Evolutionary conservation across 1,139 yeast species (phyloP).

Genomic region (Sugiyamaella paludigena): DNA sequence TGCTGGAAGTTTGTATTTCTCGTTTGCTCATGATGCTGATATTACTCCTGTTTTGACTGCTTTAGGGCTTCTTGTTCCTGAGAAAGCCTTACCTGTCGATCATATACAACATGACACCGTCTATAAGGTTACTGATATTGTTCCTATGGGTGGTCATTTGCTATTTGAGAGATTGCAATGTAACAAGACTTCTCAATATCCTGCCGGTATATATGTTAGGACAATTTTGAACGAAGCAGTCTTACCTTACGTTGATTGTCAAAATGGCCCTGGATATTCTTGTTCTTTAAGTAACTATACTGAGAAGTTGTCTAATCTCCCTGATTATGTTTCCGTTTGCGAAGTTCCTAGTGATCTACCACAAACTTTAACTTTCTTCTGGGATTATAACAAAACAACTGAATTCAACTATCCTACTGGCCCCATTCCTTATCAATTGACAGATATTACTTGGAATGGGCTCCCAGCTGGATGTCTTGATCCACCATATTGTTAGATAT

Average conservation of each 20-base stretch:
- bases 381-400: conserved; percentile 34
- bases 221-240: conserved; percentile 60
- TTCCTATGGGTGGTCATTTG: conserved; percentile 59
- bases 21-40: conserved; percentile 56
- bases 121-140: conserved; percentile 47
- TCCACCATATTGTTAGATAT: too few relatives aligned
- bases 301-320: conserved; percentile 20
- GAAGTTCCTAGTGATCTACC: conserved; percentile 29
- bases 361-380: conserved; percentile 32
- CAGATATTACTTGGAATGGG: conserved; percentile 18
- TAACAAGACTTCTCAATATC: conserved; percentile 26
- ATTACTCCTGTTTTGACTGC: conserved; percentile 50
- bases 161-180: conserved; percentile 52
- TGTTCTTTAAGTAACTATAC: conserved; percentile 48
- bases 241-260: conserved; percentile 52
- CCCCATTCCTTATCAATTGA: conserved; percentile 25
- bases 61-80: conserved; percentile 49
- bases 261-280: conserved; percentile 60
- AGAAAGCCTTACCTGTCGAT: conserved; percentile 41
- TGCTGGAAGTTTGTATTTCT: conserved; percentile 39
- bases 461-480: conserved; percentile 9
- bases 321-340: conserved; percentile 27
- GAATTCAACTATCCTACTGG: conserved; percentile 23
- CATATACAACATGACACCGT: conserved; percentile 48
- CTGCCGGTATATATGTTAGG: conserved; percentile 45